A percentile compares a stretch with the other conserved stretches of the same genome.
Conservation (phyloP, 2,329 filamentous ascomycete genomes). For the Periglandula ipomoeae region DNA sequence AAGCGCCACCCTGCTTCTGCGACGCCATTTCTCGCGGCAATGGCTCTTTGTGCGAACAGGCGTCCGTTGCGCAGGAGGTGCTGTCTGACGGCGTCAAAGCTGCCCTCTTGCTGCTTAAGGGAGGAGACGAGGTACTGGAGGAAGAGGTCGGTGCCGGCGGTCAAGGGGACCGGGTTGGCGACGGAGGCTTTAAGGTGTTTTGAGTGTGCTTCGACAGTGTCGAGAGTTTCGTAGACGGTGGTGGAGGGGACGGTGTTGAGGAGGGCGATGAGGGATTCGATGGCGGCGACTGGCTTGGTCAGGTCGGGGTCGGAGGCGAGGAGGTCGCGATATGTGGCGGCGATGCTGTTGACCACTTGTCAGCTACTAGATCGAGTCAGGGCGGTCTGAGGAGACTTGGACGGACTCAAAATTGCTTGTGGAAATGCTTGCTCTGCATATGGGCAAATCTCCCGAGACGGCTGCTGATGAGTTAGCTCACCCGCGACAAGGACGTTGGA, state of each 20-base stretch:
- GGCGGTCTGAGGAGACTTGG: too few species aligned
- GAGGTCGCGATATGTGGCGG: slow-evolving; percentile 44
- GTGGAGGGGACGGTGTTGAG: slow-evolving; percentile 70
- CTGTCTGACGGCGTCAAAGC: slow-evolving; percentile 71
- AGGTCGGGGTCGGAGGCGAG: slow-evolving; percentile 65
- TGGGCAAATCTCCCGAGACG: slow-evolving; percentile 3
- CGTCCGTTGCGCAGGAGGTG: slow-evolving; percentile 81
- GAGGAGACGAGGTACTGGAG: slow-evolving; percentile 83
- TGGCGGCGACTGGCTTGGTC: slow-evolving; percentile 92
- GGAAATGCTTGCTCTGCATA: slow-evolving; percentile 9
- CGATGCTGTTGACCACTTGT: slow-evolving; percentile 33
- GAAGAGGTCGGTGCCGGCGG: slow-evolving; percentile 91
- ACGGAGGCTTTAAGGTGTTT: slow-evolving; percentile 68
- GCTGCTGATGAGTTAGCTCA: neutral
- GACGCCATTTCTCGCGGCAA: slow-evolving; percentile 75
- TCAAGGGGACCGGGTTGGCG: slow-evolving; percentile 82
- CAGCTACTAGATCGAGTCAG: too few species aligned
- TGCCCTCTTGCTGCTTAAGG: slow-evolving; percentile 45
- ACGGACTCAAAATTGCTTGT: slow-evolving; percentile 14
- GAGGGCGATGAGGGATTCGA: slow-evolving; percentile 81
- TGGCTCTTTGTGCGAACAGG: slow-evolving; percentile 78
- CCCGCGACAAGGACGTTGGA: neutral
- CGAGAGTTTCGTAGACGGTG: slow-evolving; percentile 90
- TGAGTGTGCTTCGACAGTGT: slow-evolving; percentile 71
- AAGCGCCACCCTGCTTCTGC: slow-evolving; percentile 71